phyloP scores from a whole-genome alignment of 2,329 filamentous ascomycete genomes.

The Chlorencoelia australis region DNA sequence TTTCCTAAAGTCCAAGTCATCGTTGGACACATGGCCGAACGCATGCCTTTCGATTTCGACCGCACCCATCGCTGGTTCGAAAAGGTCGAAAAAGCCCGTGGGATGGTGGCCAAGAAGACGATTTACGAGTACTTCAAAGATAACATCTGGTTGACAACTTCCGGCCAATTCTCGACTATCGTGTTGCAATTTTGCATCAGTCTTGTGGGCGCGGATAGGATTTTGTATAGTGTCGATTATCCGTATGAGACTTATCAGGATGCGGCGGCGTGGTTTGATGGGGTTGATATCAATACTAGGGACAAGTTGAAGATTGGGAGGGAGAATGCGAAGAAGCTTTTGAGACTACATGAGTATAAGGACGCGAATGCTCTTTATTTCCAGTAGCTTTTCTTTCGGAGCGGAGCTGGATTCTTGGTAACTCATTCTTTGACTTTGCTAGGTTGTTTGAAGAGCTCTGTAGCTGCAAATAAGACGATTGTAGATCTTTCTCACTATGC shows the following conservation, averaged over 20 bases:
- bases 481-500: too few species aligned
- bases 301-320: conserved; percentile 34
- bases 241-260: conserved; percentile 39
- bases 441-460: too few species aligned
- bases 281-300: conserved; percentile 28
- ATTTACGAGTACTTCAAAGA: conserved; percentile 42
- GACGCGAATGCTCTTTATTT: not conserved
- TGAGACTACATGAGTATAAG: conserved; percentile 20
- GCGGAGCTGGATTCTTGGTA: too few species aligned
- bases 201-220: conserved; percentile 39
- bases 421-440: too few species aligned
- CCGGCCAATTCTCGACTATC: conserved; percentile 44
- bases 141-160: conserved; percentile 48
- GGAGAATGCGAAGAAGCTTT: conserved; percentile 36
- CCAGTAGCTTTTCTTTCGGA: too few species aligned
- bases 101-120: conserved; percentile 31
- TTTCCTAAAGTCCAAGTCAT: conserved; percentile 37
- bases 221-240: conserved; percentile 44
- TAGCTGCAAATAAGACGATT: too few species aligned
- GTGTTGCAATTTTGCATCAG: conserved; percentile 40
- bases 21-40: conserved; percentile 39
- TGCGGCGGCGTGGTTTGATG: conserved; percentile 32
- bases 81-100: conserved; percentile 36
- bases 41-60: conserved; percentile 40
- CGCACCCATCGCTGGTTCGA: conserved; percentile 46